Base-by-base conservation (phyloP, 78 protist species). In the Protostelium mycophagum region DNA sequence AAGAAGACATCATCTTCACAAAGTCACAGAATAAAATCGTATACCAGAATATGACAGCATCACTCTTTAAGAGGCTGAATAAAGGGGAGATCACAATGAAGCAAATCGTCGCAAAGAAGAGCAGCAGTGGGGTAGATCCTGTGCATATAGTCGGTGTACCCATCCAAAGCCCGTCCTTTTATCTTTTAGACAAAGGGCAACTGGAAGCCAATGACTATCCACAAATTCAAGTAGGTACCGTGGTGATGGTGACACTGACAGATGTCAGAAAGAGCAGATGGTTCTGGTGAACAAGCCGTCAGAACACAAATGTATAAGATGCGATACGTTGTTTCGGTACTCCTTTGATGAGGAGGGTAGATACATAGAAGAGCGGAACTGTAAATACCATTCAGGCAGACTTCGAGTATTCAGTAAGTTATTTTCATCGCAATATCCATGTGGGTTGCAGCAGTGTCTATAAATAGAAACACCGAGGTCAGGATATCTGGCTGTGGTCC, bases 141-240 rank as follows among this genome's bases (percentile, higher is more conserved):
- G 73, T 51, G 16, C 31, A 51, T 25, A 16, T 25, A 51, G 73
- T 25, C 31, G 16, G 16, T 5, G 31, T 51, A 5, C 73, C 73
- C 73, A 83, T 90, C 34, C 90, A 91, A 85, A 91, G 89, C 34
- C 83, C 28, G 0, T 63, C 89, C 23, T 38, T n/a, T 25, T 92
- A 92, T 83, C 28, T 92, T 1, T 36, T 92, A 16, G 38, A 83
- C 25, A 91, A 92, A 23, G 63, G 87, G 31, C 90, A 92, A 28
- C 38, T 92, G 29, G 87, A 90, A 51, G 91, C 85, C 38, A 88
- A 88, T 85, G 91, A 91, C 1, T 92, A 86, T 86, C 88, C 88
- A 23, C 25, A 35, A 36, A 29, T 39, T 0, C 85, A 38, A 29
- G 89, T n/a, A 39, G 83, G 86, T 87, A 88, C 36, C 63, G 88